Percentiles rank a stretch among this genome's conserved stretches.
Conservation (phyloP, 805 yeast genomes). For the Kuraishia hungarica region DNA sequence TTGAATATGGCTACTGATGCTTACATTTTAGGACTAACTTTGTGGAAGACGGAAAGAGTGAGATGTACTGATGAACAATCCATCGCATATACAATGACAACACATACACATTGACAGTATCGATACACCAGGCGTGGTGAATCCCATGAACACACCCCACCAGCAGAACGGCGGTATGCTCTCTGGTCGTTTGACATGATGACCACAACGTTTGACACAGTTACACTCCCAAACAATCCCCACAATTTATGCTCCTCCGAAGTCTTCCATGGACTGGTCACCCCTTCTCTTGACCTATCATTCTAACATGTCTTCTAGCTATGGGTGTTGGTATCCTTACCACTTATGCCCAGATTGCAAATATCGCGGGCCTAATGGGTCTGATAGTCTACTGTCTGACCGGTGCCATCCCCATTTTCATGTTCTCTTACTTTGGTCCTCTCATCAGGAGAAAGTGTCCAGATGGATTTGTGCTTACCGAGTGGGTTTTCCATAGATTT, state of each 20-base stretch:
- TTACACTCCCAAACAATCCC: too few relatives aligned
- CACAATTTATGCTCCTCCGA: not conserved
- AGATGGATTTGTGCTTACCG: slow-evolving; percentile 84
- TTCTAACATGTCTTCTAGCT: slow-evolving; percentile 29
- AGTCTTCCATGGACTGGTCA: not conserved
- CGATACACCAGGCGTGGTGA: too few relatives aligned
- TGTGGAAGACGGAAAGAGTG: not conserved
- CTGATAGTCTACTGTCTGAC: slow-evolving; percentile 69
- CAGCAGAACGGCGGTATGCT: too few relatives aligned
- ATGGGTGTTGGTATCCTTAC: slow-evolving; percentile 86
- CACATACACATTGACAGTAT: not conserved
- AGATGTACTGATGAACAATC: too few relatives aligned
- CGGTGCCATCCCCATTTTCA: slow-evolving; percentile 76
- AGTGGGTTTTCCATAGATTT: slow-evolving; percentile 84
- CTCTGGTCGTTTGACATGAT: too few relatives aligned
- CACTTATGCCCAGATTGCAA: slow-evolving; percentile 82
- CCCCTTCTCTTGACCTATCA: not conserved
- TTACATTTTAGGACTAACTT: not conserved
- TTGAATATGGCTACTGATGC: slow-evolving; percentile 14
- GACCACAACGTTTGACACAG: too few relatives aligned
- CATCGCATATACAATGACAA: not conserved
- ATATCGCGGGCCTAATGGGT: slow-evolving; percentile 81
- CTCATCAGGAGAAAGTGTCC: slow-evolving; percentile 72
- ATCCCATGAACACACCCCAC: too few relatives aligned
- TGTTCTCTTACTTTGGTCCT: slow-evolving; percentile 84